Percentiles rank a stretch among this genome's conserved stretches.
phyloP scores from a whole-genome alignment of 2,329 filamentous ascomycete species.

The Lecanoromycetidae sp. region DNA sequence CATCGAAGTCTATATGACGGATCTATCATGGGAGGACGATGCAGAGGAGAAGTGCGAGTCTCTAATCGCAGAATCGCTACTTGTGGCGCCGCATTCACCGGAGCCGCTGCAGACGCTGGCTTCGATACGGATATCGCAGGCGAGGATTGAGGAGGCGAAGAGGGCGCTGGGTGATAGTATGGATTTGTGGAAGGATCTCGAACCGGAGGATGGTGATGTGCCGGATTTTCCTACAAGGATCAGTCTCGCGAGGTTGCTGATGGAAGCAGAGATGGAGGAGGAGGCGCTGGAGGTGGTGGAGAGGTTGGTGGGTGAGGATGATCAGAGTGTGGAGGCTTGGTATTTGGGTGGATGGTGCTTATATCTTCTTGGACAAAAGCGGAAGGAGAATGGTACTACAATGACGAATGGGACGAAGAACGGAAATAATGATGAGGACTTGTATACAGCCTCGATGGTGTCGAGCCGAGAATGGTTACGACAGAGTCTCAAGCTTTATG shows the following conservation, averaged over 20 bases:
- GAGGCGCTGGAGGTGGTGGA: constrained; percentile 79
- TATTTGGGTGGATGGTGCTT: constrained; percentile 93
- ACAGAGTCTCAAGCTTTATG: constrained; percentile 69
- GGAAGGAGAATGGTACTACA: constrained; percentile 27
- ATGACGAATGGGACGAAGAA: constrained; percentile 31
- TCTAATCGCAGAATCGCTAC: constrained; percentile 78
- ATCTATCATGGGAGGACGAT: constrained; percentile 74
- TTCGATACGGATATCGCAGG: constrained; percentile 83
- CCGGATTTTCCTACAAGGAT: constrained; percentile 82
- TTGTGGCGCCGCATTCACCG: constrained; percentile 66
- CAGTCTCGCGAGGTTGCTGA: constrained; percentile 68
- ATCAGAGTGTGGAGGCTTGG: constrained; percentile 90
- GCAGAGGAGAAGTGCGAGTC: constrained; percentile 80
- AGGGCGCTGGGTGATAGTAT: constrained; percentile 69
- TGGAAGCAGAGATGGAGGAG: constrained; percentile 79
- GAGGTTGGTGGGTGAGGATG: constrained; percentile 73
- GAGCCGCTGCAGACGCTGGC: constrained; percentile 95
- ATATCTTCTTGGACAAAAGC: constrained; percentile 55
- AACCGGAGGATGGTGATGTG: constrained; percentile 33
- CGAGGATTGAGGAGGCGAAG: constrained; percentile 63
- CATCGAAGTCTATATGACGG: constrained; percentile 97
- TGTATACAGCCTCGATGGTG: constrained; percentile 47
- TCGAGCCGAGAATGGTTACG: constrained; percentile 73
- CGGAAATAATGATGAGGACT: constrained; percentile 28
- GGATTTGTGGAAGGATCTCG: constrained; percentile 68